These are phyloP conservation scores for Teunomyces stri DNA, from an alignment of 805 yeast species.

Conservation along the genomic window DNA sequence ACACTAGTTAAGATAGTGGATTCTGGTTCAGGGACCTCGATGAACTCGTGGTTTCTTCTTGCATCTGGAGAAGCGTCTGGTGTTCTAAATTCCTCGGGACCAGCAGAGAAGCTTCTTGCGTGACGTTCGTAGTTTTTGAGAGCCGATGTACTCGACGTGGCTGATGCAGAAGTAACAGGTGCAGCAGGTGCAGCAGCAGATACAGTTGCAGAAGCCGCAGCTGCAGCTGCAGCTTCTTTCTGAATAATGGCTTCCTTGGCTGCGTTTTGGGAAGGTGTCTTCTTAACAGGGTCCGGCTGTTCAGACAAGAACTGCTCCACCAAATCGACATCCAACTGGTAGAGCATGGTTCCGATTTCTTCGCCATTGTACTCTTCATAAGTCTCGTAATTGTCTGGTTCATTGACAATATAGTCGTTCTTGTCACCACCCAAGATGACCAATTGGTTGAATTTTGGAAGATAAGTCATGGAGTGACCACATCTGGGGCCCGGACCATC, in stretches of 20 bases:
- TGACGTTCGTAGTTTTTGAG: conserved; percentile 22
- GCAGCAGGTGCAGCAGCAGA: conserved; percentile 20
- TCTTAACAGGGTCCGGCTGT: neutral
- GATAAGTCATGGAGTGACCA: conserved; percentile 83
- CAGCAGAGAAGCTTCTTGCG: conserved; percentile 37
- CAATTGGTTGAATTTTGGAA: conserved; percentile 63
- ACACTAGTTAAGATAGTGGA: conserved; percentile 11
- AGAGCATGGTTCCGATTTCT: conserved; percentile 55
- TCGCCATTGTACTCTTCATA: conserved; percentile 50
- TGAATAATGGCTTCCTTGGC: conserved; percentile 1
- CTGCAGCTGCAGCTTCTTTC: conserved; percentile 3
- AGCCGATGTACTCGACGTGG: conserved; percentile 8
- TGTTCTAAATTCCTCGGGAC: conserved; percentile 25
- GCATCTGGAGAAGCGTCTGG: conserved; percentile 20
- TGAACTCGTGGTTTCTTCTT: conserved; percentile 21
- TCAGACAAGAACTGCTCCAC: conserved; percentile 24
- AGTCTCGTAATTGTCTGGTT: conserved; percentile 49
- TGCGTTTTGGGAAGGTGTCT: neutral
- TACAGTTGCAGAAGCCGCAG: conserved; percentile 13
- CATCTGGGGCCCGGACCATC: conserved; percentile 78
- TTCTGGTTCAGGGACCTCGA: conserved; percentile 29
- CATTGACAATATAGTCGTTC: conserved; percentile 58
- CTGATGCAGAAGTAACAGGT: conserved; percentile 16
- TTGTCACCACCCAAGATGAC: conserved; percentile 92
- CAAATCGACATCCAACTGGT: conserved; percentile 55